Evolutionary conservation across 805 yeast genomes (phyloP).

Genomic region (Kodamaea kakaduensis): DNA sequence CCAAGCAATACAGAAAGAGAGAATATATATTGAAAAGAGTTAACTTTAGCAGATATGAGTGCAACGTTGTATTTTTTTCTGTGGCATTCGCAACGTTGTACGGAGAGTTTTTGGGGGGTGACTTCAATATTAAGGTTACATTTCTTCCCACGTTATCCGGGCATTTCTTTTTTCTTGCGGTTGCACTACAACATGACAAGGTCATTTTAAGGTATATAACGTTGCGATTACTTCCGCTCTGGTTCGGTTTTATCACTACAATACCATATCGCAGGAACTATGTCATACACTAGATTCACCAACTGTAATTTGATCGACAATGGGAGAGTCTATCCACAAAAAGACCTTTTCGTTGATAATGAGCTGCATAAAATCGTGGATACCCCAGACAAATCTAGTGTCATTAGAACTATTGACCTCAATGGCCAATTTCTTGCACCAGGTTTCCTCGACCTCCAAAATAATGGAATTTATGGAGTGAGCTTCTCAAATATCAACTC

Average conservation of each 20-base stretch:
- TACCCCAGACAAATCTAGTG: constrained; percentile 16
- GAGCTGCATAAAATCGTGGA: constrained; percentile 39
- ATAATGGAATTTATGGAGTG: constrained; percentile 55
- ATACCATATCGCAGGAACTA: background rate
- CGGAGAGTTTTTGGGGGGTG: too few relatives aligned
- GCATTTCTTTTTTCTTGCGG: constrained; percentile 1
- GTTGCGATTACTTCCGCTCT: background rate
- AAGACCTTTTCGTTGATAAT: constrained; percentile 44
- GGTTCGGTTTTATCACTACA: too few relatives aligned
- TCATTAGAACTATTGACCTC: constrained; percentile 36
- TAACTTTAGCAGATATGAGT: background rate
- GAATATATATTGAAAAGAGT: too few relatives aligned
- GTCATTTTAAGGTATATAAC: background rate
- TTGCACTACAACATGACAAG: constrained; percentile 2
- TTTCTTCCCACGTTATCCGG: constrained; percentile 3
- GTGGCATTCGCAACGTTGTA: background rate
- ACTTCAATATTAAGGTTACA: constrained; percentile 1
- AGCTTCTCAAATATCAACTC: constrained; percentile 43
- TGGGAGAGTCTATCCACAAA: constrained; percentile 29
- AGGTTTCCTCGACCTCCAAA: constrained; percentile 55
- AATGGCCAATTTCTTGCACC: constrained; percentile 49
- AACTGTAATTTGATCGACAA: constrained; percentile 43
- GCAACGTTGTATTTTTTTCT: constrained; percentile 4
- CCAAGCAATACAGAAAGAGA: too few relatives aligned
- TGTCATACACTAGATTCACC: constrained; percentile 28